Evolutionary conservation across 352 stramenopile species (phyloP).

Genomic region (Globisporangium heterothallicum): DNA sequence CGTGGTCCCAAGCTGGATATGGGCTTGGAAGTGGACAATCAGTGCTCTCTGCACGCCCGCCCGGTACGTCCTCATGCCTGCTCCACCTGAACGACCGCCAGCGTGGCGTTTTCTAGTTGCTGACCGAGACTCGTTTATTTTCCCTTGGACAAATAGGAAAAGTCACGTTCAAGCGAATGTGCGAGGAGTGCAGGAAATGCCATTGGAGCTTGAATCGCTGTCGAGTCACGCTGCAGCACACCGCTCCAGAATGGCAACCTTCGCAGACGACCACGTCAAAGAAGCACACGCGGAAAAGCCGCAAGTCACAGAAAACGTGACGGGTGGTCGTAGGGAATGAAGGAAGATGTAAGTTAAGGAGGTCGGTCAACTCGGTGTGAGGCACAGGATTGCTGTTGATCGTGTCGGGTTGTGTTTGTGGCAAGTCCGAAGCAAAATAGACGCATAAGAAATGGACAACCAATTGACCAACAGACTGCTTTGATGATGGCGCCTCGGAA

Average conservation of each 20-base stretch:
- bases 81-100: constrained; percentile 12
- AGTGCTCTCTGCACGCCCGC: constrained; percentile 12
- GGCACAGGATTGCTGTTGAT: too few species aligned
- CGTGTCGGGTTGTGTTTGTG: too few species aligned
- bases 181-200: constrained; percentile 57
- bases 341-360: too few species aligned
- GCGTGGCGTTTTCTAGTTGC: too few species aligned
- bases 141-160: background rate
- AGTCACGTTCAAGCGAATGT: constrained; percentile 46
- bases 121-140: too few species aligned
- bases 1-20: background rate
- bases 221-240: constrained; percentile 62
- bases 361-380: too few species aligned
- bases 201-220: constrained; percentile 66
- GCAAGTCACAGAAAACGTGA: background rate
- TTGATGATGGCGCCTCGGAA: too few species aligned
- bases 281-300: constrained; percentile 17
- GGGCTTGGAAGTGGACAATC: constrained; percentile 7
- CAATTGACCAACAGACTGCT: too few species aligned
- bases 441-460: too few species aligned
- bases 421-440: too few species aligned
- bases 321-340: background rate
- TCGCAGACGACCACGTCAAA: constrained; percentile 14
- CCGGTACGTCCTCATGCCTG: constrained; percentile 19
- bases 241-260: constrained; percentile 59